Evolutionary conservation across 2,329 filamentous ascomycete genomes (phyloP), one percentile per base, ranked within the genome.

Genomic region (Pyrenochaeta sp.): DNA sequence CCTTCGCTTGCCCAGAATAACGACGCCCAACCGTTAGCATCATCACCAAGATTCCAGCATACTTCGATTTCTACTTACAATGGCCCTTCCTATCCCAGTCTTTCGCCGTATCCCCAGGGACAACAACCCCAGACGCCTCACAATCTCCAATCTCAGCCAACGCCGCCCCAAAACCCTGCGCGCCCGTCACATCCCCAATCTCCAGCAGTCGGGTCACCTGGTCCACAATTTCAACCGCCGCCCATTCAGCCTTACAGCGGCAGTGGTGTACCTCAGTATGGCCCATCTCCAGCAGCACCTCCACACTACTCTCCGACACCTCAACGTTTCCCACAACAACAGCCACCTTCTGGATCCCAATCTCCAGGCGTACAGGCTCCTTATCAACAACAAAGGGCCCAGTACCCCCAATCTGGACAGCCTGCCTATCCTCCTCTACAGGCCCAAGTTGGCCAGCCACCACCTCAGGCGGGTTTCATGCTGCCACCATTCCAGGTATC

Each of bases 401-500:
- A 74, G 52, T 74, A 78, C 39, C 65, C 69, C 10, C 72, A 73
- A 54, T 54, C 72, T 37, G 68, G 64, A 27, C 73, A 69, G 39
- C 69, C 68, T n/a, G 58, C 64, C 12, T 72, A 79, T 55, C 70
- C 73, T 50, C 71, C 67, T 5, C 73, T 50, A 25, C 72, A 68
- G n/a, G 65, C 56, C 27, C 75, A 69, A 25, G 64, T 73, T 52
- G 70, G 71, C 44, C 77, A 77, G 34, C 77, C 76, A 34, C 75
- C 77, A 13, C 75, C 76, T 40, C 79, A 80, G 50, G 75, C 80
- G 48, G 81, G 80, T 15, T 78, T 79, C 57, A 81, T 82, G 77
- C 72, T 83, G 36, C 80, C 80, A 46, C 80, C 81, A 4, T 83
- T 83, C 64, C 79, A 81, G 53, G 78, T 82, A 12, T 72, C 75